Conservation (phyloP, 441 rosid species). For the Bruguiera hainesii region DNA sequence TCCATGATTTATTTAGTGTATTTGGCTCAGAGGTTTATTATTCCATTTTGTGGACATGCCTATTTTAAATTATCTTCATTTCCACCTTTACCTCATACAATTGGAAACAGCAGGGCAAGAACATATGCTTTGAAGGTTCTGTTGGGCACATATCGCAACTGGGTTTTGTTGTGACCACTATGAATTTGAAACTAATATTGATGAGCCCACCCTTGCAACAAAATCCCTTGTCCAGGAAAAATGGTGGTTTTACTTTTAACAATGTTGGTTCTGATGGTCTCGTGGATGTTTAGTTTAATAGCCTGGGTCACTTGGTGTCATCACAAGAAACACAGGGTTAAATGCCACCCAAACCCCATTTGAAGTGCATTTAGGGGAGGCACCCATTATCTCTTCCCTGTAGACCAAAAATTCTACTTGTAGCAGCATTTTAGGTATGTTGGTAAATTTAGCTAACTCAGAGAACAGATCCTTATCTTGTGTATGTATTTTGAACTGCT, state of each 20-base stretch:
- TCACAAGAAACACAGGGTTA: too few relatives aligned
- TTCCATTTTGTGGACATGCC: background rate
- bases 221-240: too few relatives aligned
- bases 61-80: conserved; percentile 11
- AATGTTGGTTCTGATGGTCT: too few relatives aligned
- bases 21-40: background rate
- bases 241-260: too few relatives aligned
- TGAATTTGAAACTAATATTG: background rate
- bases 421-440: conserved; percentile 1
- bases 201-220: background rate
- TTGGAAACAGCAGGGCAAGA: background rate
- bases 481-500: background rate
- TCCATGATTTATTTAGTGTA: conserved; percentile 19
- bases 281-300: too few relatives aligned
- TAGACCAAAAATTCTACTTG: background rate
- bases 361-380: too few relatives aligned
- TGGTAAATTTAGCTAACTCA: background rate
- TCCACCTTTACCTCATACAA: conserved; percentile 1
- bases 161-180: background rate
- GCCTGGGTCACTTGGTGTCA: too few relatives aligned
- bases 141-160: conserved; percentile 2
- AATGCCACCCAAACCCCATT: too few relatives aligned
- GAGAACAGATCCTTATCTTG: background rate
- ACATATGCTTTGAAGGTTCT: background rate
- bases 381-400: background rate